Conservation (phyloP, 306 rosid species). For the Vicia faba region DNA sequence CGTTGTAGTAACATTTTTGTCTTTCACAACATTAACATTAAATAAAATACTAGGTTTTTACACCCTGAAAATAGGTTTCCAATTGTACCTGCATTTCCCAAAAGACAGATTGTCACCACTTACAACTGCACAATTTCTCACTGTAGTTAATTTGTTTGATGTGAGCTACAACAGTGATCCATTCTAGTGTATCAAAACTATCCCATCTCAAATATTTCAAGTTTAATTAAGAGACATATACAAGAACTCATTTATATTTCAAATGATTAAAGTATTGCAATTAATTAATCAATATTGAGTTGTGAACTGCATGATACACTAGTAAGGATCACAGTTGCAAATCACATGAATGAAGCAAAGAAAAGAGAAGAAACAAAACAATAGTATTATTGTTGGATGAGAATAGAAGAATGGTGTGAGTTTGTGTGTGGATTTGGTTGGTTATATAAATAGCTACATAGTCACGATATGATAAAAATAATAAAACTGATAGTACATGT, state of each 20-base stretch:
- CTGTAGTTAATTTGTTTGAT: too few relatives aligned
- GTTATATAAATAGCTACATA: constrained; percentile 15
- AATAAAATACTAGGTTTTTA: too few relatives aligned
- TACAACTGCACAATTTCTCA: too few relatives aligned
- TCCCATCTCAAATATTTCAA: constrained; percentile 11
- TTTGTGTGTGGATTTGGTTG: background rate
- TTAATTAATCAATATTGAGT: background rate
- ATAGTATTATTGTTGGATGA: background rate
- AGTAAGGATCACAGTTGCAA: constrained; percentile 40
- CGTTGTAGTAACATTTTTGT: too few relatives aligned
- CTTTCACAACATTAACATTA: too few relatives aligned
- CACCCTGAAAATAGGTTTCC: too few relatives aligned
- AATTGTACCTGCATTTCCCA: too few relatives aligned
- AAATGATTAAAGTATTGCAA: background rate
- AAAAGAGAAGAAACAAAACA: background rate
- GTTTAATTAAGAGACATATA: background rate
- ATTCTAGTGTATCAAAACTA: constrained; percentile 50
- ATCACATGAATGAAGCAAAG: constrained; percentile 39
- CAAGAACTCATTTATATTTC: background rate
- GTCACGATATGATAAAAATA: too few relatives aligned
- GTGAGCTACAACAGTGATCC: constrained; percentile 48
- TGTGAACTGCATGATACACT: constrained; percentile 39
- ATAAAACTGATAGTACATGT: too few relatives aligned
- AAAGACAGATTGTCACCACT: too few relatives aligned
- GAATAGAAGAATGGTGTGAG: background rate